Base-by-base conservation (phyloP, 192 early-diverging fungal species). In the Haplosporangium gracile region DNA sequence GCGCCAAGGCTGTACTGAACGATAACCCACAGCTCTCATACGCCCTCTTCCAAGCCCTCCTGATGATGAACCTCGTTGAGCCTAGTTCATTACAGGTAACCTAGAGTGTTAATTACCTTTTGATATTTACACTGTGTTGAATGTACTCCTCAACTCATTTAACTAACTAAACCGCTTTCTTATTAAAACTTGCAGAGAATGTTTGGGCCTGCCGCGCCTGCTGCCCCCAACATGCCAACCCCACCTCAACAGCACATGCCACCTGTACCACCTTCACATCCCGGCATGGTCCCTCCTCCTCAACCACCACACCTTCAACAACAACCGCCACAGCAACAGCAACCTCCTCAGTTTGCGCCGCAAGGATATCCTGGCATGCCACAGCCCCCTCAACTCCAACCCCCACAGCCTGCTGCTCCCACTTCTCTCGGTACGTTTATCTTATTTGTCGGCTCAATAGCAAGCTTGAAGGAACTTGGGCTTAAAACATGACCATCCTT, bases 21-120 rank as follows among this genome's bases (percentile, higher is more conserved):
- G 76, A 89, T n/a, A 96, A 98, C 78, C 97, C 97, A 32, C 96
- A 95, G 80, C 82, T 97, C 1, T 88, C 95, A 9, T 98, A 96
- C 88, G 95, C 95, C 5, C 82, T 97, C 38, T 97, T 98, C 80
- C 96, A 97, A 83, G 92, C 93, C 22, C 91, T 98, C 81, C 70
- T 96, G 13, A 91, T 94, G 76, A 94, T 95, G 92, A 95, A 95
- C 76, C 83, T 97, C 26, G 94, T 97, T 26, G 96, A 97, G 82
- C 90, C 90, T 5, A 89, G 87, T 18, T 89, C 91, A 38, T 82
- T 95, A 72, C 88, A 93, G 79, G 93, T 92, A 88, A 80, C 65
- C 72, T 13, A 49, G 5, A 32, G 2, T 4, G 26, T 22, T 60
- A 6, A 39, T 22, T 71, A 18, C 15, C 26, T 5, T 43, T 20